Percentiles rank a stretch among this genome's conserved stretches.
Conservation (phyloP, 2,329 filamentous ascomycete genomes). For the Chaetomiaceae sp. region DNA sequence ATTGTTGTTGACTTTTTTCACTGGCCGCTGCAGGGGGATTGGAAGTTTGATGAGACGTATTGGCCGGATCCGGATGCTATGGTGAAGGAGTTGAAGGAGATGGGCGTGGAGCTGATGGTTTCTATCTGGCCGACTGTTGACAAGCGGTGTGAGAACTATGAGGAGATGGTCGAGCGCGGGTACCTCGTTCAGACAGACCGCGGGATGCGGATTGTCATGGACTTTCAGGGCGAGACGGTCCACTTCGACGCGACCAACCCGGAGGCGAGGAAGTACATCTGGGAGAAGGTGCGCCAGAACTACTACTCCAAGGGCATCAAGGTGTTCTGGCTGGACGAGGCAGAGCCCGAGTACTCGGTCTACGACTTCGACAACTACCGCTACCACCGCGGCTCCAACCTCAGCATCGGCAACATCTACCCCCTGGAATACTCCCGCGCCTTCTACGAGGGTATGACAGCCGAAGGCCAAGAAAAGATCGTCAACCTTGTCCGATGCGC, state of each 20-base stretch:
- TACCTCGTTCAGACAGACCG: neutral
- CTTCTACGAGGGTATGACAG: constrained; percentile 10
- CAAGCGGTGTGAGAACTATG: constrained; percentile 10
- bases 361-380: constrained; percentile 12
- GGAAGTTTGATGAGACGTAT: constrained; percentile 10
- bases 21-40: constrained; percentile 2
- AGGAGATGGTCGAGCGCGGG: constrained; percentile 10
- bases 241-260: constrained; percentile 10
- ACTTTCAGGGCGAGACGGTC: constrained; percentile 9
- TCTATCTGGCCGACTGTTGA: constrained; percentile 13
- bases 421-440: constrained; percentile 6
- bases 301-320: constrained; percentile 11
- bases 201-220: neutral
- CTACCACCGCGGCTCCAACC: neutral
- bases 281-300: constrained; percentile 7
- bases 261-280: neutral
- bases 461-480: neutral
- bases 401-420: constrained; percentile 7
- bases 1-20: constrained; percentile 8
- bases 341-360: constrained; percentile 7
- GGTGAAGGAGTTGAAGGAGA: constrained; percentile 6
- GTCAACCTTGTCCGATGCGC: constrained; percentile 12
- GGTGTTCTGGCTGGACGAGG: constrained; percentile 12
- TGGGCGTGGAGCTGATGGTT: constrained; percentile 12
- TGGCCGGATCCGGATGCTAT: constrained; percentile 11